Conservation (phyloP, 2,329 filamentous ascomycete genomes). For the Cadophora sp. region DNA sequence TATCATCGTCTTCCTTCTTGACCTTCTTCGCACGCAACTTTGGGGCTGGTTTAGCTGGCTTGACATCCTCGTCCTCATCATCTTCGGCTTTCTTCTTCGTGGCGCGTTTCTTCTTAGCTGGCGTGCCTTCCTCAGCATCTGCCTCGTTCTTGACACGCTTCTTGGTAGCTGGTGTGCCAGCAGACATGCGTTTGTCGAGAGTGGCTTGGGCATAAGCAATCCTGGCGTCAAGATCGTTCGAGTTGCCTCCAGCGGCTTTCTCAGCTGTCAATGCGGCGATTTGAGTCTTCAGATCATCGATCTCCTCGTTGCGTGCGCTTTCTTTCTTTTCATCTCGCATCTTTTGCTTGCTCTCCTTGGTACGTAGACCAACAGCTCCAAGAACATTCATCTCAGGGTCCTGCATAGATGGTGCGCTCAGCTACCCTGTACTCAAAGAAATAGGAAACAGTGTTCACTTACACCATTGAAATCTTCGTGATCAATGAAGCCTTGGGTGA, state of each 20-base stretch:
- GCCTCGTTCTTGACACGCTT: conserved; percentile 29
- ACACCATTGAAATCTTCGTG: conserved; percentile 90
- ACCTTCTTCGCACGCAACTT: conserved; percentile 41
- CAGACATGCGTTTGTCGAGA: conserved; percentile 23
- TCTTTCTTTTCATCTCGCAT: conserved; percentile 32
- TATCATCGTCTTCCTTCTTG: conserved; percentile 30
- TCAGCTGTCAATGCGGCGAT: conserved; percentile 28
- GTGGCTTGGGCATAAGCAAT: conserved; percentile 5
- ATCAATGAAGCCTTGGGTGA: conserved; percentile 81
- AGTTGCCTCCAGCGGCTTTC: conserved; percentile 16
- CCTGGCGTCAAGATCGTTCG: conserved; percentile 20
- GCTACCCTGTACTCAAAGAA: background rate
- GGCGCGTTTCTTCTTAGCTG: conserved; percentile 49
- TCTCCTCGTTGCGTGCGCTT: conserved; percentile 18
- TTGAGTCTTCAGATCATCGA: conserved; percentile 30
- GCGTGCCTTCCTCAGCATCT: conserved; percentile 37
- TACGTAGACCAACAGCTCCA: conserved; percentile 40
- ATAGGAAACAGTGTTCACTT: conserved; percentile 33
- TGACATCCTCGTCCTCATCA: conserved; percentile 31
- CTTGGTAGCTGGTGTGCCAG: conserved; percentile 25
- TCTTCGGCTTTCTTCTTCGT: conserved; percentile 38
- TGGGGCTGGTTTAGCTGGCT: conserved; percentile 24
- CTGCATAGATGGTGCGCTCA: conserved; percentile 28
- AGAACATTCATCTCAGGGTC: conserved; percentile 46
- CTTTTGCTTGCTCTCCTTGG: conserved; percentile 37